These are phyloP conservation scores for Amoebophrya sp. DNA, from an alignment of 169 alveolate genomes.

Conservation along the genomic window DNA sequence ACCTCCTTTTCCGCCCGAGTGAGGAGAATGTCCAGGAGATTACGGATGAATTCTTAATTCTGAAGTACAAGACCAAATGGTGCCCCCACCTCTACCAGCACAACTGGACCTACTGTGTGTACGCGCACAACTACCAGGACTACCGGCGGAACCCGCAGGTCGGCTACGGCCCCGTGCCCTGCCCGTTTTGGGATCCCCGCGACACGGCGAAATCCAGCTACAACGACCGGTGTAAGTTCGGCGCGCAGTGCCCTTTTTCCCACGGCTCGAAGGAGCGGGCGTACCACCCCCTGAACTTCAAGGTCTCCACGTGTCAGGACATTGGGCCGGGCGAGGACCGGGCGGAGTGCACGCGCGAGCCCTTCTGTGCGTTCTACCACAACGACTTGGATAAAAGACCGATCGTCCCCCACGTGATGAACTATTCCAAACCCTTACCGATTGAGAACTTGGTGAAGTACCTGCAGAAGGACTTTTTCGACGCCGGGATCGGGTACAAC, in stretches of 20 bases:
- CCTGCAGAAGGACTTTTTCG: background rate
- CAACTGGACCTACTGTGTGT: slow-evolving; percentile 21
- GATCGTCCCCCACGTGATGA: slow-evolving; percentile 12
- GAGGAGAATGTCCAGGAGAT: background rate
- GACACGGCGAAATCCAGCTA: background rate
- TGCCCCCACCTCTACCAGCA: slow-evolving; percentile 18
- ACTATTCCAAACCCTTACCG: background rate
- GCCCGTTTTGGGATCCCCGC: slow-evolving; percentile 25
- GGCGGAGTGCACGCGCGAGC: background rate
- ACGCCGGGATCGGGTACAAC: slow-evolving; percentile 12
- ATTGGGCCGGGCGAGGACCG: background rate
- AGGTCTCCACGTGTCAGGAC: slow-evolving; percentile 18
- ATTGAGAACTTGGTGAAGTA: background rate
- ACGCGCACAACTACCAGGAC: slow-evolving; percentile 27
- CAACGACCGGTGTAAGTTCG: background rate
- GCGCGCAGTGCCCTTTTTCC: background rate
- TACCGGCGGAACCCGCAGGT: slow-evolving; percentile 14
- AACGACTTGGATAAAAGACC: background rate
- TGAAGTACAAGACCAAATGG: slow-evolving; percentile 10
- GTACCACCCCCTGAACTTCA: slow-evolving; percentile 21
- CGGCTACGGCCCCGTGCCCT: slow-evolving; percentile 8
- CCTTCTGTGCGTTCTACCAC: slow-evolving; percentile 20
- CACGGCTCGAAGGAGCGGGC: background rate
- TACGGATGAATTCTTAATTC: background rate
- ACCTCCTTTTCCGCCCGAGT: background rate